Evolutionary conservation across 2,329 filamentous ascomycete genomes (phyloP).

Genomic region (Orbilia oligospora): DNA sequence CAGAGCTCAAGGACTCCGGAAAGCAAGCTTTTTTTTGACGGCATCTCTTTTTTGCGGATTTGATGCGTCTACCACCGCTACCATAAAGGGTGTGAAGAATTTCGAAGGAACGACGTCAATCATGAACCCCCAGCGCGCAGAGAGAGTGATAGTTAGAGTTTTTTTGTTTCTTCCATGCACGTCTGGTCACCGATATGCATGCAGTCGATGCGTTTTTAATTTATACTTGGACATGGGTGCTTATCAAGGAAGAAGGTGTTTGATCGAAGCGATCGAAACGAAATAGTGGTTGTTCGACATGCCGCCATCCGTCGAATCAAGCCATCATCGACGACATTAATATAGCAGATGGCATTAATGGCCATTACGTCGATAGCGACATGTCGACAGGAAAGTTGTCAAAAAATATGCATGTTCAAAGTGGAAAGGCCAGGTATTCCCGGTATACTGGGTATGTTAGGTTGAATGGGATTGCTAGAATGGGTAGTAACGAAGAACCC

Average conservation of each 20-base stretch:
- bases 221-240: constrained; percentile 38
- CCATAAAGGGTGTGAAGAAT: not conserved
- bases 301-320: constrained; percentile 16
- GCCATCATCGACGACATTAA: not conserved
- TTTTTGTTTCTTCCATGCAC: constrained; percentile 16
- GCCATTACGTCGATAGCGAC: constrained; percentile 14
- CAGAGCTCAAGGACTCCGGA: constrained; percentile 4
- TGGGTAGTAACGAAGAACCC: not conserved
- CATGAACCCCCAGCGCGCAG: constrained; percentile 26
- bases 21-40: constrained; percentile 19
- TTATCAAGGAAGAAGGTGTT: constrained; percentile 46
- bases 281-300: constrained; percentile 3
- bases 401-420: not conserved
- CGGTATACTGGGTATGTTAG: not conserved
- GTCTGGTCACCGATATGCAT: constrained; percentile 13
- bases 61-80: not conserved
- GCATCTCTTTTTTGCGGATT: not conserved
- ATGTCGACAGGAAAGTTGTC: not conserved
- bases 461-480: constrained; percentile 4
- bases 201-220: constrained; percentile 51
- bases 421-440: not conserved
- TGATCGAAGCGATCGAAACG: constrained; percentile 38
- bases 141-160: not conserved
- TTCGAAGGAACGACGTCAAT: constrained; percentile 47
- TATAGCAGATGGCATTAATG: too few relatives aligned